Percentiles rank a stretch among this genome's conserved stretches.
phyloP scores from a whole-genome alignment of 495 filamentous ascomycete species.

The Penicillium lagena region DNA sequence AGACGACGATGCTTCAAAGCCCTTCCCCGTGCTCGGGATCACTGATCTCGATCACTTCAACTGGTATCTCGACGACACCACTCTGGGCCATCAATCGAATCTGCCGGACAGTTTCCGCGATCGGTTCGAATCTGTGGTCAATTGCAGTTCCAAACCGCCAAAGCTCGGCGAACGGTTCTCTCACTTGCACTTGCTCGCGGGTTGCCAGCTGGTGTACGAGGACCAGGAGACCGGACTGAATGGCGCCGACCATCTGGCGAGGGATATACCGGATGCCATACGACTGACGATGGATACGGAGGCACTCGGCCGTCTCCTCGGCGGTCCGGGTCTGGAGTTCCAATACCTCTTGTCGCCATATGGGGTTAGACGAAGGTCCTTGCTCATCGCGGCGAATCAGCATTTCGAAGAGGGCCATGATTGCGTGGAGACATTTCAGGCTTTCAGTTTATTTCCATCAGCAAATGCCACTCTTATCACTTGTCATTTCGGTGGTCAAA shows the following conservation, averaged over 20 bases:
- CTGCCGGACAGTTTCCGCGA: conserved; percentile 18
- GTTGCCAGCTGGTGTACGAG: conserved; percentile 18
- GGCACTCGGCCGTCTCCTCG: conserved; percentile 23
- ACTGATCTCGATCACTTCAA: neutral
- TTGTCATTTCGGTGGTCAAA: too few species aligned
- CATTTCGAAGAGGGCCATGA: conserved; percentile 17
- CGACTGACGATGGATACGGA: conserved; percentile 20
- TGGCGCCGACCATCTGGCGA: conserved; percentile 25
- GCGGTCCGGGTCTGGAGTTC: conserved; percentile 16
- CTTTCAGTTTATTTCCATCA: conserved; percentile 5
- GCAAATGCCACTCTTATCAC: too few species aligned
- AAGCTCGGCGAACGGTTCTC: conserved; percentile 25
- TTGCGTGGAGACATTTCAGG: conserved; percentile 22
- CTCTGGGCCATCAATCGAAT: conserved; percentile 14
- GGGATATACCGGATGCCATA: conserved; percentile 31
- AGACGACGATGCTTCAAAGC: too few species aligned
- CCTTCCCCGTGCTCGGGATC: too few species aligned
- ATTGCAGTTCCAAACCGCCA: conserved; percentile 24
- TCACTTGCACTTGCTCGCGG: conserved; percentile 12
- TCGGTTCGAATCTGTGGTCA: conserved; percentile 19
- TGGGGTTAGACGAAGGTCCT: neutral
- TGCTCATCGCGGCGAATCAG: conserved; percentile 15
- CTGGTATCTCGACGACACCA: conserved; percentile 18
- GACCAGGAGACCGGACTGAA: conserved; percentile 18
- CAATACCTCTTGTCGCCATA: conserved; percentile 9